Evolutionary conservation across 768 basidiomycete species (phyloP).

Genomic region (Rhodotorula paludigena): DNA sequence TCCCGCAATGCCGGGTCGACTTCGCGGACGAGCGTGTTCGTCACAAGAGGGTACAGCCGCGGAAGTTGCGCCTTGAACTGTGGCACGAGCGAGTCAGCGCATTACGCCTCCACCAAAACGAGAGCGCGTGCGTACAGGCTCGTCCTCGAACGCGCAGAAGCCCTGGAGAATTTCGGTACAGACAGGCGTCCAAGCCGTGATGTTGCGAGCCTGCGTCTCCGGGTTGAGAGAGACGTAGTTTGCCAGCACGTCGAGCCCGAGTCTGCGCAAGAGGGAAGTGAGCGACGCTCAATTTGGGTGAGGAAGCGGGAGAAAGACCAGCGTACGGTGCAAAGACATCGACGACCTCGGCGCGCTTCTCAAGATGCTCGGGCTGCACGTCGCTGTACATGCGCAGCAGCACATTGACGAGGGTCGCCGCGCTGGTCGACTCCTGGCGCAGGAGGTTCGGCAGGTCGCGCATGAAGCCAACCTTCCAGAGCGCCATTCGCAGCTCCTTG

Average conservation of each 20-base stretch:
- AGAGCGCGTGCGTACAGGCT: conserved; percentile 60
- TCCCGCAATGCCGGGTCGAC: conserved; percentile 72
- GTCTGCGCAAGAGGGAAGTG: conserved; percentile 62
- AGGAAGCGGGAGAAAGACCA: background rate
- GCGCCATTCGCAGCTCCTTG: conserved; percentile 87
- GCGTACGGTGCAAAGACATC: conserved; percentile 63
- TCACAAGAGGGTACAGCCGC: conserved; percentile 81
- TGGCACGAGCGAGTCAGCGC: background rate
- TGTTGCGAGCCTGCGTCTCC: conserved; percentile 91
- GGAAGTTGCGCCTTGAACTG: conserved; percentile 85
- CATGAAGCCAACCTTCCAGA: conserved; percentile 99
- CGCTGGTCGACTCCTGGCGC: conserved; percentile 97
- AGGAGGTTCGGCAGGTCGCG: conserved; percentile 95
- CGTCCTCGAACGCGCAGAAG: conserved; percentile 81
- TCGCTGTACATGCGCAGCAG: conserved; percentile 92
- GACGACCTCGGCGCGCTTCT: conserved; percentile 59
- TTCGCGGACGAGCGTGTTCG: conserved; percentile 77
- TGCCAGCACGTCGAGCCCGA: conserved; percentile 78
- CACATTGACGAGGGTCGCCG: conserved; percentile 86
- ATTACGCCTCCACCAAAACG: background rate
- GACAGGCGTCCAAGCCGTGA: conserved; percentile 97
- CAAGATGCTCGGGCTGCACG: conserved; percentile 67
- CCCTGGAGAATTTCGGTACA: conserved; percentile 91
- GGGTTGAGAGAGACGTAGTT: conserved; percentile 84
- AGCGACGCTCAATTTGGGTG: conserved; percentile 51